Percentiles rank a stretch among this genome's conserved stretches.
Conservation (phyloP, 2,329 filamentous ascomycete species). For the Phoma sp. region DNA sequence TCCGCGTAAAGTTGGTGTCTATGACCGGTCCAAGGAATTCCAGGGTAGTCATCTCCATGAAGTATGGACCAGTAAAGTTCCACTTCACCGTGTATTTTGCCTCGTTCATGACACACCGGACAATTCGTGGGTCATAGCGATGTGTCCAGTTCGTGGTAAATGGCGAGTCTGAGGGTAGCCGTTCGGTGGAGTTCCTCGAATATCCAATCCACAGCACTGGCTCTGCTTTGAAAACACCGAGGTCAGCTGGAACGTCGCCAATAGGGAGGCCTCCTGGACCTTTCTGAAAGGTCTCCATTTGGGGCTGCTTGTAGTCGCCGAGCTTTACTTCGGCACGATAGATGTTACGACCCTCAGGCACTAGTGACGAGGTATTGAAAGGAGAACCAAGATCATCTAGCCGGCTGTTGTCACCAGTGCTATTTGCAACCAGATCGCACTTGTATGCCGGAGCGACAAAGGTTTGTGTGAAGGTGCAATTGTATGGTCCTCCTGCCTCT, state of each 20-base stretch:
- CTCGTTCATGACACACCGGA: conserved; percentile 45
- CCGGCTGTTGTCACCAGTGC: conserved; percentile 25
- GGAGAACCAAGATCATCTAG: conserved; percentile 37
- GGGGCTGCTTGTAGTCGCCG: conserved; percentile 40
- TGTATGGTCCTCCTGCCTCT: conserved; percentile 31
- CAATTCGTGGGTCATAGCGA: conserved; percentile 38
- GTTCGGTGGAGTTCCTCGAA: conserved; percentile 36
- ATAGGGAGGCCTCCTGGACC: conserved; percentile 42
- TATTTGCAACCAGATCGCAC: conserved; percentile 38
- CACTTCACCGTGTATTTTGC: conserved; percentile 44
- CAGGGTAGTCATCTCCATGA: conserved; percentile 26
- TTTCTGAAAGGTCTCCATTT: conserved; percentile 29
- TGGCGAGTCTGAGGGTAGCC: conserved; percentile 28
- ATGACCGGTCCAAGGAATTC: conserved; percentile 39
- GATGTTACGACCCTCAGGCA: conserved; percentile 37
- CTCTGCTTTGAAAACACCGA: conserved; percentile 43
- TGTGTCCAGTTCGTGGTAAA: conserved; percentile 38
- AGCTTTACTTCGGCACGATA: conserved; percentile 41
- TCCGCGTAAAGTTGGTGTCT: conserved; percentile 37
- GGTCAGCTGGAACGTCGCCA: conserved; percentile 26
- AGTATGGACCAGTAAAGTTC: conserved; percentile 41
- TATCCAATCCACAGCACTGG: conserved; percentile 48
- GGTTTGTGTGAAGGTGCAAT: conserved; percentile 43
- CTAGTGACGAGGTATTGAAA: conserved; percentile 41
- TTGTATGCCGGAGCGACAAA: conserved; percentile 45